Conservation (phyloP, 1,139 yeast genomes). For the Taiozyma sp. region DNA sequence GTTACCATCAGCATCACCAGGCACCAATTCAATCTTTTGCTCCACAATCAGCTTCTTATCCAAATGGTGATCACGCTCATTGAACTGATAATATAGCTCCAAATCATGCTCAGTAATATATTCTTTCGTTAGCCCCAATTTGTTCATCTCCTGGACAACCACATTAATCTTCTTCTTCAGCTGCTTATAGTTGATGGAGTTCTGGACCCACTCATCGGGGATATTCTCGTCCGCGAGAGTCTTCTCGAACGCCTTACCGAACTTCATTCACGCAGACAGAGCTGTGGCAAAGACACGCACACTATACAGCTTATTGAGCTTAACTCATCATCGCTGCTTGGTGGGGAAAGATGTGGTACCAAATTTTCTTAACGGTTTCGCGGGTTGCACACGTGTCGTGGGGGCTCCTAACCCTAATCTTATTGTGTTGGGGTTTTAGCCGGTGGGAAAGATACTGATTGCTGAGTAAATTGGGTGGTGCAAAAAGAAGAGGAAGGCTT, state of each 20-base stretch:
- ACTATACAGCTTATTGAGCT: too few relatives aligned
- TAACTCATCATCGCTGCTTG: too few relatives aligned
- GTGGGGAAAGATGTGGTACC: too few relatives aligned
- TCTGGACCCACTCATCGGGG: slow-evolving; percentile 65
- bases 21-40: slow-evolving; percentile 28
- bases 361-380: too few relatives aligned
- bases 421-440: too few relatives aligned
- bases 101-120: slow-evolving; percentile 37
- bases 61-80: slow-evolving; percentile 14
- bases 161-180: slow-evolving; percentile 60
- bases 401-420: too few relatives aligned
- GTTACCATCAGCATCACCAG: slow-evolving; percentile 23
- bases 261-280: slow-evolving; percentile 39
- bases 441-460: too few relatives aligned
- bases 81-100: slow-evolving; percentile 27
- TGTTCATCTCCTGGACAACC: slow-evolving; percentile 56
- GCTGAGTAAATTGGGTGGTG: too few relatives aligned
- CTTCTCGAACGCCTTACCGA: slow-evolving; percentile 67
- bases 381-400: too few relatives aligned
- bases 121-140: slow-evolving; percentile 46
- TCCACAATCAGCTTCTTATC: slow-evolving; percentile 2
- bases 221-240: slow-evolving; percentile 54
- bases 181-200: slow-evolving; percentile 69
- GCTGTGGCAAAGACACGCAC: background rate
- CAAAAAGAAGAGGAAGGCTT: too few relatives aligned